Evolutionary conservation across 108 stramenopile genomes (phyloP).

Genomic region (Nitzschia sp.): DNA sequence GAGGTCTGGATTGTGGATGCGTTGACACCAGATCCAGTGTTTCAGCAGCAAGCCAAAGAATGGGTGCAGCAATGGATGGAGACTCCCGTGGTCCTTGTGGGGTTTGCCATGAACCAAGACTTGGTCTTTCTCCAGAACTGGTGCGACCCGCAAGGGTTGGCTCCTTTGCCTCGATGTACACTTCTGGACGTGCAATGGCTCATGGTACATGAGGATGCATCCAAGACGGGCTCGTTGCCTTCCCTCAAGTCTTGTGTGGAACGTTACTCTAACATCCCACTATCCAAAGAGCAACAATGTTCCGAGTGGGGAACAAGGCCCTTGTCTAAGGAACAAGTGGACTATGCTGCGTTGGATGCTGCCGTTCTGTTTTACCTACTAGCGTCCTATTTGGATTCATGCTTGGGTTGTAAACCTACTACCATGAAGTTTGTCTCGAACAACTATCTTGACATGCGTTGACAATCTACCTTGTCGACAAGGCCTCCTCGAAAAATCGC

Average conservation of each 20-base stretch:
- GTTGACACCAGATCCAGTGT: no score
- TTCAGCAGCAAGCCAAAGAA: no score
- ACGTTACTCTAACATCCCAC: constrained; percentile 12
- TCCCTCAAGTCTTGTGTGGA: constrained; percentile 27
- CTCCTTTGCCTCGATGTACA: not conserved
- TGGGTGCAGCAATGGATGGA: no score
- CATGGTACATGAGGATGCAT: not conserved
- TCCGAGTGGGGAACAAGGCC: constrained; percentile 47
- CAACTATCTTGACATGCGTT: no score
- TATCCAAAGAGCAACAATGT: constrained; percentile 49
- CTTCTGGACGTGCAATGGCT: constrained; percentile 30
- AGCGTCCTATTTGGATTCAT: constrained; percentile 13
- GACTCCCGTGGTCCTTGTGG: constrained; percentile 10
- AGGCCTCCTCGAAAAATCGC: constrained; percentile 11
- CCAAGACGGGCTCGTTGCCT: not conserved
- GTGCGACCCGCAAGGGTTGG: not conserved
- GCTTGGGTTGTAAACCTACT: no score
- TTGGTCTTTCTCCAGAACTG: constrained; percentile 21
- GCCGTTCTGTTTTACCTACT: constrained; percentile 37
- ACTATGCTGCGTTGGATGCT: constrained; percentile 57
- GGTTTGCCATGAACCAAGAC: constrained; percentile 39
- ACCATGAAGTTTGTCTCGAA: no score
- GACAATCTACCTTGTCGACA: not conserved
- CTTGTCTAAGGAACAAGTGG: constrained; percentile 29
- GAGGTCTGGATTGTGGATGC: no score